Evolutionary conservation across 106 monocot genomes (phyloP), one percentile per base, ranked within the genome.

Genomic region (Alisma plantagoaquatica): DNA sequence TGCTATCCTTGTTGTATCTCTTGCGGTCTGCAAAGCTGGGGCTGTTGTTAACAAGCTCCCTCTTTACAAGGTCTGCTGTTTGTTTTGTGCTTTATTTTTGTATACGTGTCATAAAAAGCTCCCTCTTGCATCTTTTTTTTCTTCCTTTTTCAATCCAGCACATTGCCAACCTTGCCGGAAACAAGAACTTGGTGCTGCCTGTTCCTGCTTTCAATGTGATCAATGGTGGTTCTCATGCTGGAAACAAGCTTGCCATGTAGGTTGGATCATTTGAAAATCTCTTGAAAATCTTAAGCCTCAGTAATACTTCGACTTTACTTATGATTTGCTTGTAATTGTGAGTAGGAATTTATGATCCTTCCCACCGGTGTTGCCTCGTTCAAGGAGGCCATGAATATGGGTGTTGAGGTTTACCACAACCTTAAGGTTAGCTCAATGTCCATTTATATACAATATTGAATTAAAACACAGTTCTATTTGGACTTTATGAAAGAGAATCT

Each of bases 21-120:
- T 91, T 77, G 84, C 91, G 44, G 66, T 91, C 1, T 91, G 91
- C 74, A 91, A 84, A 68, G 91, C 91, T 41, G 91, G 91, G 53
- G 91, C 91, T 41, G 65, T 54, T 49, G 80, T 84, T 35, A 84
- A 91, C 57, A 81, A 77, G 46, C 77, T 91, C 53, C 91, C 91
- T 15, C 84, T 91, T 4, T 91, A 91, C 57, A 73, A 91, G 80
- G 91, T 91, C 29, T 44, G 27, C 1, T 51, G n/a, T n/a, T n/a
- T n/a, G n/a, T n/a, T n/a, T n/a, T 43, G 9, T n/a, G n/a, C n/a
- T 31, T 20, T 41, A 28, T 51, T 59, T 10, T 0, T n/a, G n/a
- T 22, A 10, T 6, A 23, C 35, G n/a, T 31, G 19, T 27, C 3
- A 2, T 31, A 24, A 15, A 15, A 27, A 17, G 2, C 25, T 3